Evolutionary conservation across 2,329 filamentous ascomycete species (phyloP), one percentile per base, ranked within the genome.

Genomic region (Huntiella savannae): DNA sequence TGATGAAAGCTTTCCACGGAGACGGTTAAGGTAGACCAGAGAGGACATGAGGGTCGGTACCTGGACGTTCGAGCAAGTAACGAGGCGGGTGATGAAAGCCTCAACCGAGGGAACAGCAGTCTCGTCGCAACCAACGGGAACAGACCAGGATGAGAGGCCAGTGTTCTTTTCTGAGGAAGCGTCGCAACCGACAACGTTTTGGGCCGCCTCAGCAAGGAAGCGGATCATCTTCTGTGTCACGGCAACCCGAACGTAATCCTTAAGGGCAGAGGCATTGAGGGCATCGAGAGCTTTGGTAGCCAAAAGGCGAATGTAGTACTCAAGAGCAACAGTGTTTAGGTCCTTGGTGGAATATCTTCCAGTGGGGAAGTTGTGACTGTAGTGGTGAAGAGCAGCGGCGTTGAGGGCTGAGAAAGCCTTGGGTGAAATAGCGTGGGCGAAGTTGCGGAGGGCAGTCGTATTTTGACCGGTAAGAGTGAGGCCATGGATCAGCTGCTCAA

Each of bases 21-120:
- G 74, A 51, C 87, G 77, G 58, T 74, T 76, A 48, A 98, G 79
- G 70, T 95, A 98, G 60, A 96, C 86, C 36, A 98, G 73, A 5
- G 87, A 87, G 33, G 85, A 88, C 91, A 98, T 96, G 54, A 98
- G 73, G 5, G 91, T 98, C 10, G 91, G 84, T 45, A 95, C 87
- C 69, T 96, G 88, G 28, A 96, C 91, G 61, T 95, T 93, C 53
- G 88, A 96, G 50, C 82, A 81, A 58, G 84, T 76, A 51, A 96
- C 87, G 28, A 98, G 73, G 52, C 86, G 85, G 43, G 76, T 79
- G 65, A 98, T 96, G 70, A 96, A 98, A 49, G 78, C 74, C 62
- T 94, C 84, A 33, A 96, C 68, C 0, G 82, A 79, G 3, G 91
- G 91, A 32, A 98, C 69, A 47, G 64, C 59, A 50, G 63, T 28